These are phyloP conservation scores for Pythium pectinolyticum DNA, from an alignment of 352 stramenopile genomes.

Conservation along the genomic window DNA sequence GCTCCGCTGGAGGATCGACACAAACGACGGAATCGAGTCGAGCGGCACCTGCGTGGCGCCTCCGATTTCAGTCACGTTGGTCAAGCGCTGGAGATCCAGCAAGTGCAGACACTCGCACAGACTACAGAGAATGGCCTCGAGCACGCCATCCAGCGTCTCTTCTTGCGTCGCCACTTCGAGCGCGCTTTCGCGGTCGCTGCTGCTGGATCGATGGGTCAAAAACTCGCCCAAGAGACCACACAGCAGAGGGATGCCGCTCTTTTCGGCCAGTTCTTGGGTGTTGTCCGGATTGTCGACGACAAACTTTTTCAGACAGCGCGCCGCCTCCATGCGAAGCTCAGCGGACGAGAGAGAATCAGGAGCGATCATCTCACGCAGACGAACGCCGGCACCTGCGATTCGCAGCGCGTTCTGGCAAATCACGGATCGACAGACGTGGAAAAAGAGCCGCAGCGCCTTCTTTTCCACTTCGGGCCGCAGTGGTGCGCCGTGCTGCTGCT, in stretches of 20 bases:
- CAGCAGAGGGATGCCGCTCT: slow-evolving; percentile 54
- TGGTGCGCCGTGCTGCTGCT: slow-evolving; percentile 47
- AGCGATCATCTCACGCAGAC: slow-evolving; percentile 59
- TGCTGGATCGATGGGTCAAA: slow-evolving; percentile 43
- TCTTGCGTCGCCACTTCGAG: slow-evolving; percentile 29
- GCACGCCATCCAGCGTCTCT: slow-evolving; percentile 61
- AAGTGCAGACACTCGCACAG: slow-evolving; percentile 77
- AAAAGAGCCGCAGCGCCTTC: slow-evolving; percentile 70
- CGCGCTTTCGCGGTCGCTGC: slow-evolving; percentile 12
- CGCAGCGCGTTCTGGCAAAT: slow-evolving; percentile 70
- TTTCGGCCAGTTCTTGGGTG: slow-evolving; percentile 58
- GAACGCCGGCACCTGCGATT: slow-evolving; percentile 45
- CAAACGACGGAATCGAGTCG: slow-evolving; percentile 56
- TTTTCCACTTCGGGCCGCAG: slow-evolving; percentile 61
- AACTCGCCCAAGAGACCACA: slow-evolving; percentile 61
- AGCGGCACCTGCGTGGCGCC: slow-evolving; percentile 58
- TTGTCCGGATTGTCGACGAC: slow-evolving; percentile 74
- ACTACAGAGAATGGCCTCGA: slow-evolving; percentile 74
- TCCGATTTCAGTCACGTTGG: slow-evolving; percentile 21
- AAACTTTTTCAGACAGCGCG: slow-evolving; percentile 70
- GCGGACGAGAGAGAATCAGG: slow-evolving; percentile 48
- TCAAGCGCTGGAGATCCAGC: slow-evolving; percentile 32
- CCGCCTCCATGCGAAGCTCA: slow-evolving; percentile 66
- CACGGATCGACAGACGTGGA: slow-evolving; percentile 68
- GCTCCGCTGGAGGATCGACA: slow-evolving; percentile 57